Evolutionary conservation across 768 basidiomycete genomes (phyloP), one percentile per base, ranked within the genome.

Genomic region (Russula griseocarnosa): DNA sequence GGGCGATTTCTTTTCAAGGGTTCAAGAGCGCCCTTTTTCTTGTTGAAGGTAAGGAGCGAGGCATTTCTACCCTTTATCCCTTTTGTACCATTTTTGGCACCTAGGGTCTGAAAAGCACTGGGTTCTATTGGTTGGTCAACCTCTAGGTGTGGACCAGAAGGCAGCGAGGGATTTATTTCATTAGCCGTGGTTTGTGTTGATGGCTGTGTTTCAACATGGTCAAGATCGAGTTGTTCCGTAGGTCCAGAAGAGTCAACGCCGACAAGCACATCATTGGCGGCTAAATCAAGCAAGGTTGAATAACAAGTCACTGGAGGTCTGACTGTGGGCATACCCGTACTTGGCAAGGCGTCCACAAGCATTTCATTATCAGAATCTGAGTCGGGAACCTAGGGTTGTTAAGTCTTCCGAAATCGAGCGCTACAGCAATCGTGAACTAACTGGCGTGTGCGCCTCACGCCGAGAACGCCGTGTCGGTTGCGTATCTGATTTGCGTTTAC

Each of bases 361-460:
- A 65, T n/a, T 46, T 61, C 64, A 32, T 42, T 50, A 42, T 57
- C 59, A 7, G 58, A 46, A 18, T 60, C 52, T 46, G 64, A 65
- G 61, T 65, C 64, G 32, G 64, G 64, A 38, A 65, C 49, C 64
- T 65, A 49, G n/a, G 14, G 26, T 6, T 40, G 55, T 47, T 50
- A 30, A 47, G 36, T 40, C 34, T 14, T 50, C 14, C 10, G 0
- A 13, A n/a, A 32, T 24, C 20, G 49, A 26, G 28, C 6, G 26
- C 14, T 14, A 36, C 20, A 36, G n/a, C 9, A 46, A n/a, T 58
- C 26, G 30, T 28, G 32, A 20, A 61, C 64, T 65, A 13, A 65
- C 64, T 18, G 59, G 54, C 14, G 55, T 22, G n/a, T 40, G 49
- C 34, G 60, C 36, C 10, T 50, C 30, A 13, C 46, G 63, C 38